These are phyloP conservation scores for Didymella segeticola DNA, from an alignment of 2,329 filamentous ascomycete species.

Conservation along the genomic window DNA sequence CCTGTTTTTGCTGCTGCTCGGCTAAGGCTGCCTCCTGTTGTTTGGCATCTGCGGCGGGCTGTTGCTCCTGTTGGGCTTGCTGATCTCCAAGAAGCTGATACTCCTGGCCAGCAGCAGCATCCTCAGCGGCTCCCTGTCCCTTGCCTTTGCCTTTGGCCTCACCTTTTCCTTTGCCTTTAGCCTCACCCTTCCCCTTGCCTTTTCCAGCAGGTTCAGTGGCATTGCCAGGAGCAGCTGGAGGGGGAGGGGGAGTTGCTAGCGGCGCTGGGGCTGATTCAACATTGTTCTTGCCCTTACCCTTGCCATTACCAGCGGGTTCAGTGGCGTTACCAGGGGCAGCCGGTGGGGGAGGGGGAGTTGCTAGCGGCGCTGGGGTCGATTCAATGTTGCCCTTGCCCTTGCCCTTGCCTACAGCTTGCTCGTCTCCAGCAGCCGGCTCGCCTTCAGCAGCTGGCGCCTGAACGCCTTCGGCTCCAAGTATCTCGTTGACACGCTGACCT, in stretches of 20 bases:
- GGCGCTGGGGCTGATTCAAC: not conserved
- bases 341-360: not conserved
- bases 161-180: conserved; percentile 1
- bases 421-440: not conserved
- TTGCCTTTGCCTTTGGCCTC: conserved; percentile 19
- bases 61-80: not conserved
- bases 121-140: conserved; percentile 18
- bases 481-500: conserved; percentile 3
- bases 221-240: not conserved
- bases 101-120: not conserved
- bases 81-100: not conserved
- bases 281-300: conserved; percentile 14
- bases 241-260: not conserved
- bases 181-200: not conserved
- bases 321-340: not conserved
- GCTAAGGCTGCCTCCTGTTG: not conserved
- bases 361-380: not conserved
- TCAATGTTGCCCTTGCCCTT: conserved; percentile 11
- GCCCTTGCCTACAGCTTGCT: conserved; percentile 7
- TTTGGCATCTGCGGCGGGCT: not conserved
- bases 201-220: conserved; percentile 1
- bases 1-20: not conserved
- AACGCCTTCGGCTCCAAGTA: not conserved
- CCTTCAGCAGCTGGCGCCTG: conserved; percentile 4
- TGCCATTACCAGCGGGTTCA: not conserved